A percentile compares a stretch with the other conserved stretches of the same genome.
phyloP scores from a whole-genome alignment of 257 asterid genomes.

The Solanum pimpinellifolium region DNA sequence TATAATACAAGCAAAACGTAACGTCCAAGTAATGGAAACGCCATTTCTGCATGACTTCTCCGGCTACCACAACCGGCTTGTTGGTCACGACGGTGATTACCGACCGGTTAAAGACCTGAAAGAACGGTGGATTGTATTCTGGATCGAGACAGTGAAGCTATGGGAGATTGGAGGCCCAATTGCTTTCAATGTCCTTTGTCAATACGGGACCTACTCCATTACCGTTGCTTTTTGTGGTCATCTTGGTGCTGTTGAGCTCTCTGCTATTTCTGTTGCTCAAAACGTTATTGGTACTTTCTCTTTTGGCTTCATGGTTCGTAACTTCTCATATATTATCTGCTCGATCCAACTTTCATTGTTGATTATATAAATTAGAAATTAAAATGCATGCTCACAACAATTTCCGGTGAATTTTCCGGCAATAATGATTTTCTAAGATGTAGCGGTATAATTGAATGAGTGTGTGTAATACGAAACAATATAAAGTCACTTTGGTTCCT shows the following conservation, averaged over 20 bases:
- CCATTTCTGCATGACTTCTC: background rate
- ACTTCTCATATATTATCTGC: background rate
- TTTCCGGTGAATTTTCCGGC: background rate
- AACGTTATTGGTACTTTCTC: constrained; percentile 9
- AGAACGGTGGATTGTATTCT: background rate
- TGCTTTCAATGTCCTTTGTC: background rate
- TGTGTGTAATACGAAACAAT: background rate
- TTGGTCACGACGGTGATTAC: background rate
- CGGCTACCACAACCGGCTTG: background rate
- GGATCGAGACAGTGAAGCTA: background rate
- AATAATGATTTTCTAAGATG: background rate
- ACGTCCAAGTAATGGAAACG: background rate
- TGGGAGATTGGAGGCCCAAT: background rate
- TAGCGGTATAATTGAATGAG: background rate
- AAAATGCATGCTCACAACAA: background rate
- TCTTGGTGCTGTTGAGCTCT: background rate
- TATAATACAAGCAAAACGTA: background rate
- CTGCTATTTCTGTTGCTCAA: background rate
- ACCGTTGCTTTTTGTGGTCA: background rate
- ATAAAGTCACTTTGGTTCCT: background rate
- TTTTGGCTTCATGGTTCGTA: constrained; percentile 56
- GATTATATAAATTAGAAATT: background rate
- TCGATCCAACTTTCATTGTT: background rate
- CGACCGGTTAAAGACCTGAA: background rate
- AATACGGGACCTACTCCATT: background rate